Evolutionary conservation across 192 early-diverging fungal species (phyloP).

Genomic region (Rhizophagus clarus): DNA sequence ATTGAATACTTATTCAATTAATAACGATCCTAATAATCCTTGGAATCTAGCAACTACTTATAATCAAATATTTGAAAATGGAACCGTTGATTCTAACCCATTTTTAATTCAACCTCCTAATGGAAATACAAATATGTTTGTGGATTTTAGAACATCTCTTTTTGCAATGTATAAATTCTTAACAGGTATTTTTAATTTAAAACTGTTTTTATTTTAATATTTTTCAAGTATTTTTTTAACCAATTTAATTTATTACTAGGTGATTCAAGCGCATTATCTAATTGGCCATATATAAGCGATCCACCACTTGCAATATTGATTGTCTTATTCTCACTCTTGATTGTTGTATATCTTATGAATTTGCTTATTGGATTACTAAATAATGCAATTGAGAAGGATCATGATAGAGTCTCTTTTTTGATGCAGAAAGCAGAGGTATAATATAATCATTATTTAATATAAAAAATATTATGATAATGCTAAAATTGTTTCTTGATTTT

Average conservation of each 20-base stretch:
- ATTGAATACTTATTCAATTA: no score
- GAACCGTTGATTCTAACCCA: no score
- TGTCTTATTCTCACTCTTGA: background rate
- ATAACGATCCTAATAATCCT: background rate
- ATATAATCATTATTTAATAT: no score
- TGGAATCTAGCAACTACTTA: background rate
- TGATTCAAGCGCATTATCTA: background rate
- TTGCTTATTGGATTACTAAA: constrained; percentile 11
- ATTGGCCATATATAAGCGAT: background rate
- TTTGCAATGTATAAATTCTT: background rate
- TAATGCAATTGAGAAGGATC: background rate
- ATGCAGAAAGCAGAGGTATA: background rate
- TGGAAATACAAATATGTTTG: background rate
- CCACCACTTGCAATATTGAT: background rate
- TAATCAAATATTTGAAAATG: background rate
- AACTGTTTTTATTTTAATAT: background rate
- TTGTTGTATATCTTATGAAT: constrained; percentile 13
- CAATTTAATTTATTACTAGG: background rate
- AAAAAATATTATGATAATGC: no score
- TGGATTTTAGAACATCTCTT: background rate
- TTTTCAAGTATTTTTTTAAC: no score
- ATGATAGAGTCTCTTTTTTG: background rate
- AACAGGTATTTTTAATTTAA: background rate
- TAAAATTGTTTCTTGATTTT: no score
- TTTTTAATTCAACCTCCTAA: no score